These are phyloP conservation scores for Austroboletus niveus DNA, from an alignment of 1,284 basidiomycete species.

Conservation along the genomic window DNA sequence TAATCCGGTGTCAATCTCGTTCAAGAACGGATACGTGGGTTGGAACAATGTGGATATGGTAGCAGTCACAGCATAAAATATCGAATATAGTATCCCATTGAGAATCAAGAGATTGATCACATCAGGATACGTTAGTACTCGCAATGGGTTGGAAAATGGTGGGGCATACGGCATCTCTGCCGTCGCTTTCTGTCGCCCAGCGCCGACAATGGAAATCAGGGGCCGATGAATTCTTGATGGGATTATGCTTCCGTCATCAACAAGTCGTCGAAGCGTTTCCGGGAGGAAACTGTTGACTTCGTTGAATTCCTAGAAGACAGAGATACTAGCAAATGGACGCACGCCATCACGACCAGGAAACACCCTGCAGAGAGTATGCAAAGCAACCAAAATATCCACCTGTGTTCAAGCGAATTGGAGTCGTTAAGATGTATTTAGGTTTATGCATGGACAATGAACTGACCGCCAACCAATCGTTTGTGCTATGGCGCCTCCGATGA, in stretches of 20 bases:
- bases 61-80: conserved; percentile 65
- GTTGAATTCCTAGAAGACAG: neutral
- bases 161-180: conserved; percentile 32
- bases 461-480: conserved; percentile 68
- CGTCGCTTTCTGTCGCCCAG: conserved; percentile 22
- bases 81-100: conserved; percentile 56
- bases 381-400: conserved; percentile 81
- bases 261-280: conserved; percentile 56
- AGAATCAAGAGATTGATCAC: conserved; percentile 61
- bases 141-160: conserved; percentile 56
- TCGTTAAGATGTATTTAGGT: neutral
- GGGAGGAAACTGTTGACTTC: conserved; percentile 48
- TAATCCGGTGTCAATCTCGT: conserved; percentile 62
- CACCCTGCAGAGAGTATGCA: conserved; percentile 58
- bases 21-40: conserved; percentile 56
- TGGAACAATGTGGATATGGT: conserved; percentile 65
- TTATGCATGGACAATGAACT: conserved; percentile 6
- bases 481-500: conserved; percentile 59
- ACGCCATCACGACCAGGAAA: conserved; percentile 55
- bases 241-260: conserved; percentile 57
- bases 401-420: conserved; percentile 21
- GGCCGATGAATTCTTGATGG: conserved; percentile 50
- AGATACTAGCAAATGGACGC: conserved; percentile 22
- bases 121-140: conserved; percentile 56
- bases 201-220: conserved; percentile 54